A percentile compares a stretch with the other conserved stretches of the same genome.
Conservation (phyloP, 805 yeast species). For the Myxozyma sirexii region DNA sequence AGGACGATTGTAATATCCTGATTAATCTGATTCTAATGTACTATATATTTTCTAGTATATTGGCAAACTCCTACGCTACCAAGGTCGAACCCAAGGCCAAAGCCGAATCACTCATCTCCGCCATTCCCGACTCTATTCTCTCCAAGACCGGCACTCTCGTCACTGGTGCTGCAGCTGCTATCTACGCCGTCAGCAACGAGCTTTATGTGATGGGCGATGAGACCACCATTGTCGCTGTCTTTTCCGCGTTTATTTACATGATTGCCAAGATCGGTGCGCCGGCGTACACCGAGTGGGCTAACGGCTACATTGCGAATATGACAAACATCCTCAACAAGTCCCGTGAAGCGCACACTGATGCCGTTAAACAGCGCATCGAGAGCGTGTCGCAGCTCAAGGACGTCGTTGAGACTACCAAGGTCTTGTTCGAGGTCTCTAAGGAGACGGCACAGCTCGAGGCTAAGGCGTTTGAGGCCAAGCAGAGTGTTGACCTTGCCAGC, state of each 20-base stretch:
- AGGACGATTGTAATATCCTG: too few relatives aligned
- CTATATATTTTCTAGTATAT: not conserved
- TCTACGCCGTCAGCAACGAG: constrained; percentile 93
- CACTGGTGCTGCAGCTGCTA: constrained; percentile 90
- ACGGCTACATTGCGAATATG: constrained; percentile 79
- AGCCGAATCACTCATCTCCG: constrained; percentile 86
- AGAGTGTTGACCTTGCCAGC: constrained; percentile 78
- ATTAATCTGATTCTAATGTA: not conserved
- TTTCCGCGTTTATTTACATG: constrained; percentile 72
- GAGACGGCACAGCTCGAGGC: constrained; percentile 97
- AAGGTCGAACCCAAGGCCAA: constrained; percentile 79
- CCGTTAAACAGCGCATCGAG: constrained; percentile 89
- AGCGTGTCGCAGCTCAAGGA: constrained; percentile 87
- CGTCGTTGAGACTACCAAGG: constrained; percentile 88
- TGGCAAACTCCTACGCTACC: constrained; percentile 39
- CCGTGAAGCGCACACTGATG: constrained; percentile 85
- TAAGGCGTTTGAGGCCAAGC: constrained; percentile 89
- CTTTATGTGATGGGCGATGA: constrained; percentile 93
- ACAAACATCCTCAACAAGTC: constrained; percentile 81
- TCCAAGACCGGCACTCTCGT: constrained; percentile 95
- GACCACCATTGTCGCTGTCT: constrained; percentile 79
- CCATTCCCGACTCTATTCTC: constrained; percentile 81
- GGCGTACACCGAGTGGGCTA: constrained; percentile 91
- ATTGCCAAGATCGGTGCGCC: constrained; percentile 90
- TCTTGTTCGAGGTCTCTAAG: constrained; percentile 89